Evolutionary conservation across 305 asterid species (phyloP), one percentile per base, ranked within the genome.

Genomic region (Fraxinus xanthoxyloides): DNA sequence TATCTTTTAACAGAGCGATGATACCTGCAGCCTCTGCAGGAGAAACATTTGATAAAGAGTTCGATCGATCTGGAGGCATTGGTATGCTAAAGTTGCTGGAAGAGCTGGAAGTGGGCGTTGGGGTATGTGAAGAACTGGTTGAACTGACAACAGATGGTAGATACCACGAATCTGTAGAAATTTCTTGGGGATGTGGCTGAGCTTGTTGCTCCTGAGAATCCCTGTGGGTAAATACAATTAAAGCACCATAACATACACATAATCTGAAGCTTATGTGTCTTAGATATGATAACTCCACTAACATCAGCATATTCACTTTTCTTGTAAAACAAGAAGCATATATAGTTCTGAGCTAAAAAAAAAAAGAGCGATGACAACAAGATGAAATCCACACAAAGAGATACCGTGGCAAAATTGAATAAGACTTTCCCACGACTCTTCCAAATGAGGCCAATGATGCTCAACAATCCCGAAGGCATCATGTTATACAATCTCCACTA

Each of bases 1-100:
- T 94, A 85, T 93, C 93, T 85, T 88, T 93, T 83, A 96, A 82
- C 63, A 83, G 69, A 83, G 93, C 86, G 80, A 90, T 83, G 75
- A 94, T 91, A 77, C 93, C 93, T 12, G 98, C 95, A 38, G 92
- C 97, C 87, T 93, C 98, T 28, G 98, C 90, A 2, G 95, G 98
- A 23, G 98, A 94, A 74, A 93, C 98, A 63, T 91, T 90, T 24
- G 96, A 85, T 72, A 86, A 72, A 85, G 92, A 83, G 79, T 81
- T 87, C 40, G 90, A 87, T 65, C 95, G 90, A 77, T 94, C 95
- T 1, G 87, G 69, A 0, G 91, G 90, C 85, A 93, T 88, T 43
- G 90, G 82, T 34, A 36, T 56, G 84, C 85, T 85, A 69, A 90
- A 92, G 85, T 87, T 84, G 81, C 87, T 80, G 30, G 97, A 82